Percentiles rank a stretch among this genome's conserved stretches.
Conservation (phyloP, 1,139 yeast genomes). For the Zygotorulaspora mrakii region DNA sequence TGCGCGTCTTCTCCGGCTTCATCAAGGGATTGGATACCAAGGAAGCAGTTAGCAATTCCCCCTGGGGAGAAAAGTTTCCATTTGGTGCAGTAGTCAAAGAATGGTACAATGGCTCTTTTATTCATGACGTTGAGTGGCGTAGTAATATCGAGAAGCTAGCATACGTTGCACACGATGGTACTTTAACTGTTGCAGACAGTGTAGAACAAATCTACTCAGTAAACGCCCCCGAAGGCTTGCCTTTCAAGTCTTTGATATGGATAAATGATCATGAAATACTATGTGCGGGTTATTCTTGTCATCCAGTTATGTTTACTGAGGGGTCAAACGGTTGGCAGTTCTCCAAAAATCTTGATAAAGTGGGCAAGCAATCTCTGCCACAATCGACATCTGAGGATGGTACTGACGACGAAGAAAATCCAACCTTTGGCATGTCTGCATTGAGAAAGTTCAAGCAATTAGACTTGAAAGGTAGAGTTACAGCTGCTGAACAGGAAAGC, state of each 20-base stretch:
- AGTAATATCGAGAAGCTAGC: conserved; percentile 77
- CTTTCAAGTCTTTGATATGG: conserved; percentile 75
- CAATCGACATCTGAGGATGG: conserved; percentile 41
- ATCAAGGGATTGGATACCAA: conserved; percentile 84
- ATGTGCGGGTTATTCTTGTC: conserved; percentile 92
- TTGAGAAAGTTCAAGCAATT: conserved; percentile 92
- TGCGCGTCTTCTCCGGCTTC: conserved; percentile 88
- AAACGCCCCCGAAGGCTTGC: conserved; percentile 71
- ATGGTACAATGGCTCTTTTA: conserved; percentile 83
- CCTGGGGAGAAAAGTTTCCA: conserved; percentile 95
- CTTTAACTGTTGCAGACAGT: conserved; percentile 56
- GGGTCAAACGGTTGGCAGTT: conserved; percentile 65
- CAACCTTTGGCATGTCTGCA: conserved; percentile 68
- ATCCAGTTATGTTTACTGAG: conserved; percentile 82
- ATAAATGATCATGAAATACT: conserved; percentile 60
- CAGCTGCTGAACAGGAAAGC: conserved; percentile 54
- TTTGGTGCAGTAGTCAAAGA: conserved; percentile 93
- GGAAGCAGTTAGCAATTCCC: conserved; percentile 62
- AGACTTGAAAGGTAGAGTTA: conserved; percentile 85
- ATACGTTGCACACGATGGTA: conserved; percentile 74
- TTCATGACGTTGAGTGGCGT: conserved; percentile 85
- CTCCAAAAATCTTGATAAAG: conserved; percentile 62
- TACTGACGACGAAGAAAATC: conserved; percentile 55
- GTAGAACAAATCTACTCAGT: conserved; percentile 56
- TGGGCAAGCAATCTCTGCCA: conserved; percentile 33